Evolutionary conservation across 805 yeast species (phyloP).

Genomic region (Candida khao-thaluensis): DNA sequence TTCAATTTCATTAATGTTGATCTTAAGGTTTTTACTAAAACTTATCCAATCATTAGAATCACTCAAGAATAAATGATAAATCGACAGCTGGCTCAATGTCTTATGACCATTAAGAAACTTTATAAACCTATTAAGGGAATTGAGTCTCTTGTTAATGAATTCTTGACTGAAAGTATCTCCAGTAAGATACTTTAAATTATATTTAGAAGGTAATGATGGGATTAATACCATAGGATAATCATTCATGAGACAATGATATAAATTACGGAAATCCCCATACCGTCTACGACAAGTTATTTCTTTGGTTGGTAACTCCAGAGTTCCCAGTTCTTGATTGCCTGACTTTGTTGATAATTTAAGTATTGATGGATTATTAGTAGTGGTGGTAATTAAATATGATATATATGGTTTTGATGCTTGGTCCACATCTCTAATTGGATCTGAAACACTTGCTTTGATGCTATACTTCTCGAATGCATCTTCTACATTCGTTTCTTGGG

Average conservation of each 20-base stretch:
- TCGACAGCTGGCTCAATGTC: conserved; percentile 62
- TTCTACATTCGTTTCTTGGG: not conserved
- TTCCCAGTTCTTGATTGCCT: not conserved
- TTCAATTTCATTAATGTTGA: conserved; percentile 20
- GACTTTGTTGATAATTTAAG: conserved; percentile 24
- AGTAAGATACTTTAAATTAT: conserved; percentile 84
- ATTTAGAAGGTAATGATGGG: conserved; percentile 94
- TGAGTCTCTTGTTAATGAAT: conserved; percentile 79
- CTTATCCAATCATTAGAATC: conserved; percentile 76
- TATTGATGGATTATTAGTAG: conserved; percentile 61
- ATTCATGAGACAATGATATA: conserved; percentile 68
- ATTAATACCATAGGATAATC: conserved; percentile 84
- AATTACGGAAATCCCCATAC: conserved; percentile 80
- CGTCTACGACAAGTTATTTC: conserved; percentile 67
- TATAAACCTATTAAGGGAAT: conserved; percentile 75
- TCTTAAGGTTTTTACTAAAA: conserved; percentile 56
- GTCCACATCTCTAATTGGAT: conserved; percentile 70
- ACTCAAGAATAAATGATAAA: conserved; percentile 63
- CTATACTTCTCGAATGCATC: conserved; percentile 17
- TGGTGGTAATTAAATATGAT: conserved; percentile 65
- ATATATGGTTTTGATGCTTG: conserved; percentile 71
- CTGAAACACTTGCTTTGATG: conserved; percentile 42
- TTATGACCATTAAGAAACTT: conserved; percentile 75
- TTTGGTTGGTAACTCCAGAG: conserved; percentile 7
- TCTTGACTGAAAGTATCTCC: conserved; percentile 89